Evolutionary conservation across 2,329 filamentous ascomycete genomes (phyloP), one percentile per base, ranked within the genome.

Genomic region (Fusarium lateritium): DNA sequence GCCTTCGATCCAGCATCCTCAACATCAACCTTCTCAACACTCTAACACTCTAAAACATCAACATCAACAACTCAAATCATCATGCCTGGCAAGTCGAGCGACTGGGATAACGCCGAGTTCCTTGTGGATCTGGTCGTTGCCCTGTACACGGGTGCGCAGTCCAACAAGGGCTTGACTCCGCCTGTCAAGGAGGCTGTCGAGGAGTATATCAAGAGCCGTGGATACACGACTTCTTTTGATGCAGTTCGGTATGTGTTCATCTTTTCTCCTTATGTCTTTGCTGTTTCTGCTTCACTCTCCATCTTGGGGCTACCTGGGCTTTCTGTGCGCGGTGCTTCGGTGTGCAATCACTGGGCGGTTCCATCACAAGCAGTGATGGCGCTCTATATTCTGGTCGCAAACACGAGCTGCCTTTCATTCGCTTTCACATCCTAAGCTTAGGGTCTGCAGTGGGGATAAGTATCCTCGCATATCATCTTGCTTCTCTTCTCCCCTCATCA

Each of bases 211-310:
- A 67, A 74, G n/a, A 42, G 65, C 14, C 68, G 67, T 7, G 77
- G 81, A 9, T 74, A 79, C 51, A 61, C 65, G 7, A 79, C 81
- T n/a, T 80, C 79, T 5, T 85, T 82, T 81, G 79, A 85, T 31
- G 81, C 75, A 2, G 77, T 85, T 50, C 81, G 83, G 83, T 84
- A 78, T 43, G 81, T 76, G 10, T 11, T 7, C 2, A 24, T 13
- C 19, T 42, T 56, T 34, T 40, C 54, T 34, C 53, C n/a, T 43
- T 51, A 26, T 57, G 22, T 36, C 3, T 43, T 38, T 14, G 44
- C 36, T 56, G 19, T 33, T 55, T 17, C 51, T 63, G 13, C 9
- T 51, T 64, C 36, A 22, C 39, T 42, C 24, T 33, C 13, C 36
- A 45, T 31, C 19, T 39, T n/a, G 33, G 26, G 9, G 24, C 9